Base-by-base conservation (phyloP, 192 early-diverging fungal genomes). In the Funneliformis mosseae region DNA sequence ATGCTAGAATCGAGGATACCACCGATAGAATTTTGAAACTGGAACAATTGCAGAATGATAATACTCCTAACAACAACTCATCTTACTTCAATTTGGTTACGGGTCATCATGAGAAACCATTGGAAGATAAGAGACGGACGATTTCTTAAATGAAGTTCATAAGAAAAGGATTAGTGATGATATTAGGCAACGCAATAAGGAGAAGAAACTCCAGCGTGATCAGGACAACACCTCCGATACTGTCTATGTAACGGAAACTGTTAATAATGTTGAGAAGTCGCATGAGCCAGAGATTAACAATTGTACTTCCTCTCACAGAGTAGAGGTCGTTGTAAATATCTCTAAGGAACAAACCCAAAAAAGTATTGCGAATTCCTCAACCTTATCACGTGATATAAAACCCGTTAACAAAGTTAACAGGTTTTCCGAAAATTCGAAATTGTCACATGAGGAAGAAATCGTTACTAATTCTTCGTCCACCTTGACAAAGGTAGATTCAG, bases 351-450 rank as follows among this genome's bases (percentile, higher is more conserved):
- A 48, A 48, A 8, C 46, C 46, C 46, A 8, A 48, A 48, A 48
- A 67, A 14, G n/a, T 23, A 23, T 38, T 67, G 25, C 23, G 64
- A 38, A 33, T 43, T n/a, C 2, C 42, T 50, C 46, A 39, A 76
- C 23, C 27, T 55, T 76, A 76, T 60, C 74, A 76, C 74, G 55
- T 76, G 74, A 39, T 18, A 76, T 28, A 76, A 45, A 76, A 76
- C 59, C 60, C 60, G 11, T 76, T 61, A 76, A 59, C 33, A 39
- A 62, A 39, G 18, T 27, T 27, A 25, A 39, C 10, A 50, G 43
- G 14, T 76, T 55, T 11, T 25, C 45, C 14, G n/a, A 39, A 59
- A 27, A 62, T 2, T 46, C 8, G 7, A 46, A 46, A 46, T 46
- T 46, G 45, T 46, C 45, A 46, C 45, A 46, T 46, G 45, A n/a